Evolutionary conservation across 2,329 filamentous ascomycete genomes (phyloP), one percentile per base, ranked within the genome.

Genomic region (Alternaria rosae): DNA sequence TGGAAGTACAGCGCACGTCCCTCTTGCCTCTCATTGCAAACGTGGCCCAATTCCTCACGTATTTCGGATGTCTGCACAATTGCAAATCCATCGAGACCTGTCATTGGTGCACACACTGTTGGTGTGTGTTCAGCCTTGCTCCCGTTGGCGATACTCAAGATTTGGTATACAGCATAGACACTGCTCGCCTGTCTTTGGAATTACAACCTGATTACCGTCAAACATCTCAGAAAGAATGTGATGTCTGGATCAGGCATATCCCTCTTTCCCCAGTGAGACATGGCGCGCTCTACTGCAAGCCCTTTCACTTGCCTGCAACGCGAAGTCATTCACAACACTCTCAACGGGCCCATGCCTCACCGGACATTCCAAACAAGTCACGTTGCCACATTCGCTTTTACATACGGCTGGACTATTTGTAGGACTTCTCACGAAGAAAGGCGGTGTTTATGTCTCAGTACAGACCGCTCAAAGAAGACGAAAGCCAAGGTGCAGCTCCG

Each of bases 1-100:
- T 54, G 26, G 60, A 28, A 51, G 70, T 58, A 76, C 74, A 74
- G 60, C 67, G 73, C 73, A 76, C 74, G 71, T 69, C 62, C 73
- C 61, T 32, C 47, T 64, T 68, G 54, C 66, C 66, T 68, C 56
- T 61, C 55, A 45, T 61, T 65, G 70, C 75, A 78, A 78, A 78
- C 76, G 75, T 78, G 76, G 72, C 67, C 58, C 63, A 51, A 61
- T 65, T 66, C 66, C 65, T 59, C 67, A 57, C 54, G 41, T 45
- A 63, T 57, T 57, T 61, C 67, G 67, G 68, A 44, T 51, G 20
- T 52, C 48, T 69, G 59, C 68, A 61, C 64, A 61, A 61, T 59
- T 62, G 20, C 50, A 25, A 66, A n/a, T 32, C 26, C 43, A 15
- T 26, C 15, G 38, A 41, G 38, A 25, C 41, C 65, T 61, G 62